A percentile compares a stretch with the other conserved stretches of the same genome.
phyloP scores from a whole-genome alignment of 2,329 filamentous ascomycete genomes.

The Colletotrichum coccodes region DNA sequence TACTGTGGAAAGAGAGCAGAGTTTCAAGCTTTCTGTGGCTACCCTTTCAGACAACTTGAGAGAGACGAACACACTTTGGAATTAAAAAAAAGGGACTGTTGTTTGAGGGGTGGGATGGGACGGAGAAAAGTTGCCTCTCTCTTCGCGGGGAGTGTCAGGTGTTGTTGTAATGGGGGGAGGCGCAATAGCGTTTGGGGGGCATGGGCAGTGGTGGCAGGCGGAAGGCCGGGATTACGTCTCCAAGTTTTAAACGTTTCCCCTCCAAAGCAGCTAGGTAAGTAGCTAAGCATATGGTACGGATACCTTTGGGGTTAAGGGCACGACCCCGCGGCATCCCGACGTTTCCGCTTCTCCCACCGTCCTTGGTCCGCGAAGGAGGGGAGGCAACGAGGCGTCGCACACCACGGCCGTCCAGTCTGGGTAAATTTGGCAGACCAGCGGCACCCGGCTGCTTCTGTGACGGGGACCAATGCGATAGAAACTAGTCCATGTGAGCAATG shows the following conservation, averaged over 20 bases:
- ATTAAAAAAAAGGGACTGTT: neutral
- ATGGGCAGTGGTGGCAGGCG: constrained; percentile 19
- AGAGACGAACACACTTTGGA: neutral
- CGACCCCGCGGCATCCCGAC: constrained; percentile 4
- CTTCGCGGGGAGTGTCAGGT: constrained; percentile 15
- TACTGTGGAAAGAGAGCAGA: neutral
- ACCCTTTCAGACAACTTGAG: neutral
- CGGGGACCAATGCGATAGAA: neutral
- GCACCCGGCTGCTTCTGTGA: neutral
- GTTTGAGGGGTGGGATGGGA: neutral
- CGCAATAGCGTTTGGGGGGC: constrained; percentile 7
- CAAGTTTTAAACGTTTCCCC: neutral
- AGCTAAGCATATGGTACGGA: neutral
- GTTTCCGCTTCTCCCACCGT: constrained; percentile 1
- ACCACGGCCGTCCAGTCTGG: neutral
- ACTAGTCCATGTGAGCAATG: neutral
- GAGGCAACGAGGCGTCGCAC: neutral
- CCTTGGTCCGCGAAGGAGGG: neutral
- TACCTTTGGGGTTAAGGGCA: neutral
- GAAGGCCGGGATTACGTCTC: constrained; percentile 27
- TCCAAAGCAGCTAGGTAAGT: neutral
- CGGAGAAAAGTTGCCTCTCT: neutral
- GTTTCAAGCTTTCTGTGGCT: constrained; percentile 7
- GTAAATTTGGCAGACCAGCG: neutral
- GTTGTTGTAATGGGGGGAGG: constrained; percentile 15